Base-by-base conservation (phyloP, 2,329 filamentous ascomycete species). In the Fusarium nisikadoi region DNA sequence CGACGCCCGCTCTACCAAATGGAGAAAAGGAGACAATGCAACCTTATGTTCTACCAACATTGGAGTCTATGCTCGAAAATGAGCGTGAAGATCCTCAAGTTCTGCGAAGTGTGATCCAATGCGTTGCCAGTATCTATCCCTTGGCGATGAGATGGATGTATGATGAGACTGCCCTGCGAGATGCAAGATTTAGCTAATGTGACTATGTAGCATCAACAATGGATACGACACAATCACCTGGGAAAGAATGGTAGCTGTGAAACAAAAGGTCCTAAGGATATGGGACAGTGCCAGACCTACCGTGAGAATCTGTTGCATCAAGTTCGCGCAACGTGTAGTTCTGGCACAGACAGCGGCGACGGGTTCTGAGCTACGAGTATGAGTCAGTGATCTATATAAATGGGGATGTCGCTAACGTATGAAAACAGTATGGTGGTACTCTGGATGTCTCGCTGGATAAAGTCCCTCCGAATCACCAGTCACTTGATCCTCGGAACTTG, bases 71-170 rank as follows among this genome's bases (percentile, higher is more conserved):
- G 80, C 82, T 94, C 68, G 90, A 93, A 75, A 89, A 91, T 73
- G 87, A 89, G n/a, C 89, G 89, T 66, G 91, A 94, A 79, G 96
- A 98, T 83, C 84, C 88, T 38, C 87, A 91, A 70, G 94, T 98
- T 65, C 84, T 97, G 79, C 94, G 94, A 82, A 94, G 92, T 81
- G 91, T 93, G 74, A 92, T 98, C 72, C 94, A 97, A 83, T 91
- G 94, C 53, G 92, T 93, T 62, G 93, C 96, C 61, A 98, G 94
- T 85, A 91, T 98, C 80, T 99, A 98, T 81, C 94, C 95, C 62
- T 87, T 97, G 74, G 91, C 97, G 41, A 91, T 98, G 86, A 90
- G 94, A 84, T 94, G 97, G 89, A 96, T 95, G 95, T 98, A 92
- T 86, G 94, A 94, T 73, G 20, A 19, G 76, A 38, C 77, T 43